Percentiles rank a stretch among this genome's conserved stretches.
Conservation (phyloP, 164 flowering plant species). For the Kingdonia uniflora region DNA sequence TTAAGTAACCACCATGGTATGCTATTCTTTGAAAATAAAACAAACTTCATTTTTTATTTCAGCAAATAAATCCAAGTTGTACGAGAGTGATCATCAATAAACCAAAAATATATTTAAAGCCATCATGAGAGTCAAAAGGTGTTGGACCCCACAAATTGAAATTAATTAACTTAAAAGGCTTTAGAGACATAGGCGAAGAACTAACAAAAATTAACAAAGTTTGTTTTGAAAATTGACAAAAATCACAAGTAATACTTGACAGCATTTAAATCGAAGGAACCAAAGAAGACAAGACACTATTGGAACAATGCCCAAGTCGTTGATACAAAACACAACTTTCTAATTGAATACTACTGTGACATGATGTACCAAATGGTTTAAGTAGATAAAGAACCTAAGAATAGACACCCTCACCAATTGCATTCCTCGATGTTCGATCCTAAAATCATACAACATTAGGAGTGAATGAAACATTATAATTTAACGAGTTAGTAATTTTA, state of each 20-base stretch:
- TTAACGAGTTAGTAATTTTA: too few relatives aligned
- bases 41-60: slow-evolving; percentile 4
- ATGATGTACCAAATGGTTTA: too few relatives aligned
- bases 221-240: background rate
- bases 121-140: slow-evolving; percentile 7
- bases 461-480: too few relatives aligned
- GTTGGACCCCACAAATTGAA: slow-evolving; percentile 18
- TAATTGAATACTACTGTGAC: background rate
- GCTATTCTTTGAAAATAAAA: slow-evolving; percentile 1
- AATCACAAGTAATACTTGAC: slow-evolving; percentile 7
- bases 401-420: too few relatives aligned
- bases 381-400: too few relatives aligned
- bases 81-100: slow-evolving; percentile 2
- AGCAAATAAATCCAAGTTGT: slow-evolving; percentile 3
- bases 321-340: slow-evolving; percentile 1
- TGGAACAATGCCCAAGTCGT: slow-evolving; percentile 5
- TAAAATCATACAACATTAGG: too few relatives aligned
- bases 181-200: too few relatives aligned
- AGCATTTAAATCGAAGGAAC: background rate
- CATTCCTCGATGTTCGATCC: too few relatives aligned
- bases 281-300: background rate
- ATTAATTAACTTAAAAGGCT: too few relatives aligned
- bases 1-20: too few relatives aligned
- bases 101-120: background rate
- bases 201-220: background rate